Base-by-base conservation (phyloP, 148 eudicot genomes). In the Spergularia bocconei region DNA sequence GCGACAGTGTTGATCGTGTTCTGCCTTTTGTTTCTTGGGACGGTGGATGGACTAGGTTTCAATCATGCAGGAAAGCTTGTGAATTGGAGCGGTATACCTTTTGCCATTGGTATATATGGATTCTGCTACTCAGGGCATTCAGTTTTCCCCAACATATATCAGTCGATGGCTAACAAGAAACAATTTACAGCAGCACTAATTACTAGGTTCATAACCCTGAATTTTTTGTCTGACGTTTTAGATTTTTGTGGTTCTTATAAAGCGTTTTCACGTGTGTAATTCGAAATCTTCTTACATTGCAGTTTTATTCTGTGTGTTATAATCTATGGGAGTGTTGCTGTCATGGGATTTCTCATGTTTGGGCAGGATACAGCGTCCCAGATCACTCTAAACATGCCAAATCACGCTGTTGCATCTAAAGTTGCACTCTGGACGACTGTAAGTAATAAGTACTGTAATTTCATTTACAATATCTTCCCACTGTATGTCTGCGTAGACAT, bases 71-170 rank as follows among this genome's bases (percentile, higher is more conserved):
- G 92, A 12, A 69, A 81, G 33, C 33, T 83, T 29, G 89, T 94
- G 57, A 94, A 85, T 21, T 91, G 89, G 93, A 79, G 78, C 2
- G 92, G 98, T 15, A 77, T 94, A 67, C 96, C 98, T 44, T 91
- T 90, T 72, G 88, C 91, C 29, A 83, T 91, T 72, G 98, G 98
- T 65, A 88, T 91, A 8, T 91, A 88, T 70, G 98, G 96, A 11
- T 94, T 87, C 82, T 92, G 97, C 77, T 94, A 83, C 63, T 86
- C 98, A 0, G 98, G 98, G 39, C 98, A 90, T 79, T 76, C 96
- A 19, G 97, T 91, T 23, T 88, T 94, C 77, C 98, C 98, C 36
- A 94, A 94, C 75, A 91, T 94, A 39, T 94, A 94, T 73, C 97
- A 94, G 69, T 94, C 97, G 33, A 94, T 94, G 98, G 93, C 93